Conservation (phyloP, 306 rosid species). For the Medicago lupulina region DNA sequence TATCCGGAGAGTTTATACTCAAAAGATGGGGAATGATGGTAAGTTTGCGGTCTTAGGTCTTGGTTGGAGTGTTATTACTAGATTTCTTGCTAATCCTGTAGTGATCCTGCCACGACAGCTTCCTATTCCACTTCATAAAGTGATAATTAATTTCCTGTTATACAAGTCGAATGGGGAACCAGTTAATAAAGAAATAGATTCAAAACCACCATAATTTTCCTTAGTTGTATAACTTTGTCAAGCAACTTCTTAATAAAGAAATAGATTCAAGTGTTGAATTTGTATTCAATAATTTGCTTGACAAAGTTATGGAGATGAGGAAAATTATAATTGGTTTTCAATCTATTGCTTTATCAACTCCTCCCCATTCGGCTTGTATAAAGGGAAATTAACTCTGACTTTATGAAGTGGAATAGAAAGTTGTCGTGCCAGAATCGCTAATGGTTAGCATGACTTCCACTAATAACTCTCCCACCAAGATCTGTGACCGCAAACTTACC, state of each 20-base stretch:
- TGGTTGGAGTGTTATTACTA: conserved; percentile 93
- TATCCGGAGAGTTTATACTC: conserved; percentile 93
- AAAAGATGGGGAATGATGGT: conserved; percentile 73
- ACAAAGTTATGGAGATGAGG: conserved; percentile 86
- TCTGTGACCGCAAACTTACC: conserved; percentile 73
- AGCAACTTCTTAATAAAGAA: conserved; percentile 79
- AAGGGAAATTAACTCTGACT: conserved; percentile 87
- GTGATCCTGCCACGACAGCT: conserved; percentile 94
- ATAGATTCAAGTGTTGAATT: conserved; percentile 67
- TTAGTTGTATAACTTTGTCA: conserved; percentile 85
- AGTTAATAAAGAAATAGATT: conserved; percentile 9
- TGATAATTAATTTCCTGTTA: conserved; percentile 83
- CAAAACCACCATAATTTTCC: conserved; percentile 88
- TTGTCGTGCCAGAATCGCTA: conserved; percentile 91
- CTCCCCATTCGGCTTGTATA: conserved; percentile 78
- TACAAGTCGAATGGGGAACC: conserved; percentile 81
- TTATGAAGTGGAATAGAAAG: conserved; percentile 94
- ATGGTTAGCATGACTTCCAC: conserved; percentile 96
- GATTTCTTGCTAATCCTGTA: conserved; percentile 91
- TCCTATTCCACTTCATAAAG: conserved; percentile 89
- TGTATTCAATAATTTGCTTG: conserved; percentile 83
- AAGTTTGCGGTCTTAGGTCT: conserved; percentile 74
- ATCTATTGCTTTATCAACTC: conserved; percentile 58
- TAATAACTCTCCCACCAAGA: conserved; percentile 90
- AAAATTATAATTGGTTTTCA: conserved; percentile 89